Conservation (phyloP, 805 yeast species). For the Lipomyces spencermartinsiae region DNA sequence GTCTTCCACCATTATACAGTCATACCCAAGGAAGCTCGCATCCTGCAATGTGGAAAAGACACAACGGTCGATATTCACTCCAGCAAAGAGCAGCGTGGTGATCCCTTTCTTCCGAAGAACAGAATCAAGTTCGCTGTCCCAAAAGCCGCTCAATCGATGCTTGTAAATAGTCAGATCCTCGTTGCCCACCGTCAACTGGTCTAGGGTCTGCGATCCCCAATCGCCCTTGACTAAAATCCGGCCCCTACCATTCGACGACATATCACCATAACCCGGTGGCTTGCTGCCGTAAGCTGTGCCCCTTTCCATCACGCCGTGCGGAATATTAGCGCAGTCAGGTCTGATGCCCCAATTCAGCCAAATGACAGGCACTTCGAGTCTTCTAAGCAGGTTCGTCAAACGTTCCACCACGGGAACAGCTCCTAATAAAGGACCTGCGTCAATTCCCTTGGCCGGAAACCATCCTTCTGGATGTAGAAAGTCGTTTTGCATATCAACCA, state of each 20-base stretch:
- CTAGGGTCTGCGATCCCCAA: slow-evolving; percentile 31
- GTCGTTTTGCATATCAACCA: slow-evolving; percentile 38
- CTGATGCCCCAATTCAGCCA: slow-evolving; percentile 38
- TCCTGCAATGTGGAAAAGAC: slow-evolving; percentile 35
- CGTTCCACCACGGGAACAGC: slow-evolving; percentile 26
- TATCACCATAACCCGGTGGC: slow-evolving; percentile 33
- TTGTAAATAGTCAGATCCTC: slow-evolving; percentile 29
- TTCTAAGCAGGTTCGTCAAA: slow-evolving; percentile 22
- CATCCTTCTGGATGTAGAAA: slow-evolving; percentile 35
- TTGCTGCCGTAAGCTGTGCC: slow-evolving; percentile 24
- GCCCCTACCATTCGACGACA: slow-evolving; percentile 26
- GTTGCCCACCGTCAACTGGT: slow-evolving; percentile 23
- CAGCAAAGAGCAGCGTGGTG: slow-evolving; percentile 30
- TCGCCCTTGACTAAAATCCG: slow-evolving; percentile 28
- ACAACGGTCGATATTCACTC: slow-evolving; percentile 36
- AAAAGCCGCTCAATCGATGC: slow-evolving; percentile 35
- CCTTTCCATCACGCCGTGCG: slow-evolving; percentile 23
- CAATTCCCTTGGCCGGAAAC: slow-evolving; percentile 29
- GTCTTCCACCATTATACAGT: slow-evolving; percentile 35
- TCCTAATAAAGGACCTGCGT: slow-evolving; percentile 19
- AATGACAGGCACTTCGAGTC: slow-evolving; percentile 22
- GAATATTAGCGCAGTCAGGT: slow-evolving; percentile 30
- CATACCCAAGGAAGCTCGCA: slow-evolving; percentile 34
- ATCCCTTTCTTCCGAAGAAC: slow-evolving; percentile 25
- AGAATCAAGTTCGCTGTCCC: slow-evolving; percentile 34